These are phyloP conservation scores for Aspergillus vadensis DNA, from an alignment of 2,329 filamentous ascomycete species.

Conservation along the genomic window DNA sequence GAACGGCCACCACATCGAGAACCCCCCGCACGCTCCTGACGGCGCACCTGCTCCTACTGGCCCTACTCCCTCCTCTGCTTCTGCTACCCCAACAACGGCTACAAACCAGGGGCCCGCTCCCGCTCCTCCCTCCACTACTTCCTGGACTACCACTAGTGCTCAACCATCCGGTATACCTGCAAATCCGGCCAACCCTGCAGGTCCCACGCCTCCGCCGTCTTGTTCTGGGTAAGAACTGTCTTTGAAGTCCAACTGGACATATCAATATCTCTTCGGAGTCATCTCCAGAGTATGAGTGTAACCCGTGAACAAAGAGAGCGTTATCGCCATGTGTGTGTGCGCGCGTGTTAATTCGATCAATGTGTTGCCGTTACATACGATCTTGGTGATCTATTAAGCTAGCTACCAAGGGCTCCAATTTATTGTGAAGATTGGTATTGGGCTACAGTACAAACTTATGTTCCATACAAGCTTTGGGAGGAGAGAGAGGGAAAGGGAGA, in stretches of 20 bases:
- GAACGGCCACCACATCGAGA: constrained; percentile 28
- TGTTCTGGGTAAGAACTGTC: not conserved
- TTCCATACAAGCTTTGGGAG: too few species aligned
- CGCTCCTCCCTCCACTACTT: constrained; percentile 24
- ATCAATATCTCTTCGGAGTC: not conserved
- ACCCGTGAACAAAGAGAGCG: not conserved
- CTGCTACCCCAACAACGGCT: constrained; percentile 9
- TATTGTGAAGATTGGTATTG: not conserved
- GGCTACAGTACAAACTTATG: too few species aligned
- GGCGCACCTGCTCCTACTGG: not conserved
- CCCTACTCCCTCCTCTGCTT: not conserved
- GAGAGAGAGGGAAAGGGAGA: too few species aligned
- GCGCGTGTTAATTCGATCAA: not conserved
- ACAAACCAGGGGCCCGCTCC: constrained; percentile 20
- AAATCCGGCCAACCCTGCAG: constrained; percentile 14
- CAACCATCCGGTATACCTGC: constrained; percentile 23
- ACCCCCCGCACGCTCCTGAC: constrained; percentile 9
- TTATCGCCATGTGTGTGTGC: too few species aligned
- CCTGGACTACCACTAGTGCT: constrained; percentile 29
- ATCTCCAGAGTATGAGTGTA: not conserved
- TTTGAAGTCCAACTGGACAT: not conserved
- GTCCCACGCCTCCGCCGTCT: constrained; percentile 5
- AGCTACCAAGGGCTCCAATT: too few species aligned
- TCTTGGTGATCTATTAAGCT: too few species aligned
- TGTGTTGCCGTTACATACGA: not conserved